A percentile compares a stretch with the other conserved stretches of the same genome.
These are phyloP conservation scores for Yarrowia sp. DNA, from an alignment of 805 yeast genomes.

Conservation along the genomic window DNA sequence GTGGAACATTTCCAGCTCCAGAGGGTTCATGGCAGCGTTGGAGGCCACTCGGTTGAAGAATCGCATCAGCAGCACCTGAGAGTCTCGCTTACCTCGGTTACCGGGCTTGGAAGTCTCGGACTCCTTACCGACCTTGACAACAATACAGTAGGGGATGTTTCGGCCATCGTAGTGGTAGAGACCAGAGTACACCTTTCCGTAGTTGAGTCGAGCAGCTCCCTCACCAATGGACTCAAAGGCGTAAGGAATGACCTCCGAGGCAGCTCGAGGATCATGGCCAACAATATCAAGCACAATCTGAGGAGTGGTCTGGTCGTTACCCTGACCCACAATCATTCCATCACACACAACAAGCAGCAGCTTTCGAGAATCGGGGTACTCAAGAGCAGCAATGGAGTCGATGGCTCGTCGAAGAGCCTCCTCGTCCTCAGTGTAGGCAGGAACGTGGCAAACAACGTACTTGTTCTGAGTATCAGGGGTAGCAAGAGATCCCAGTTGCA, in stretches of 20 bases:
- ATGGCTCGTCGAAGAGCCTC: conserved; percentile 61
- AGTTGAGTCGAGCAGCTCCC: conserved; percentile 66
- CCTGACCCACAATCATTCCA: conserved; percentile 69
- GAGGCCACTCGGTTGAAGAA: conserved; percentile 66
- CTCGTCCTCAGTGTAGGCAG: conserved; percentile 69
- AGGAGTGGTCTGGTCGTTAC: conserved; percentile 65
- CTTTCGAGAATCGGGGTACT: conserved; percentile 66
- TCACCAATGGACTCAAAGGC: conserved; percentile 68
- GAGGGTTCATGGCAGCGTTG: conserved; percentile 64
- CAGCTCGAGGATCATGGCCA: conserved; percentile 59
- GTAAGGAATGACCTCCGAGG: conserved; percentile 58
- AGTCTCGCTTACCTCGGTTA: conserved; percentile 70
- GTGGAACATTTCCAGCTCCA: conserved; percentile 62
- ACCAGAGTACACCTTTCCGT: conserved; percentile 68
- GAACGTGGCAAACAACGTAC: conserved; percentile 56
- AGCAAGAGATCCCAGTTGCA: conserved; percentile 50
- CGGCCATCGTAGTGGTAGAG: conserved; percentile 64
- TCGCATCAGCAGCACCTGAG: conserved; percentile 64
- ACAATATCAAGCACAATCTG: conserved; percentile 63
- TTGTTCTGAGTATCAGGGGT: conserved; percentile 52
- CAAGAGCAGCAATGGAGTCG: conserved; percentile 66
- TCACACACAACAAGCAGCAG: conserved; percentile 63
- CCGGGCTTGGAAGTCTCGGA: conserved; percentile 64
- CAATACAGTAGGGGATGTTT: conserved; percentile 61
- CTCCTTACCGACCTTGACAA: conserved; percentile 68